Percentiles rank a stretch among this genome's conserved stretches.
Conservation (phyloP, 2,329 filamentous ascomycete species). For the Xylariales sp. region DNA sequence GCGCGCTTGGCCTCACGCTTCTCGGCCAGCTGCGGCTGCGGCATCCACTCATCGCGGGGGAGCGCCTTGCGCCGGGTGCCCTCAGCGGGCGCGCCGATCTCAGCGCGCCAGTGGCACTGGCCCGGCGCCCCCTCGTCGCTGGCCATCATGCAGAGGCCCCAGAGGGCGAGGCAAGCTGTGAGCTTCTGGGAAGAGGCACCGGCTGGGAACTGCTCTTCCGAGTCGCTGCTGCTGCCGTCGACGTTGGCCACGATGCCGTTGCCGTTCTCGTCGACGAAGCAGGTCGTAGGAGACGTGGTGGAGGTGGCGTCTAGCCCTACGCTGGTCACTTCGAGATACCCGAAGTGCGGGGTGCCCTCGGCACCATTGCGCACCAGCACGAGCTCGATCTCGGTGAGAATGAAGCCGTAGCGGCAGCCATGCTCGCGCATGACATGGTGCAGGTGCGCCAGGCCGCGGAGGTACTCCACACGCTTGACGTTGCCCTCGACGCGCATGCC, state of each 20-base stretch:
- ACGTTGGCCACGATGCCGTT: too few relatives aligned
- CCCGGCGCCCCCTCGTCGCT: constrained; percentile 54
- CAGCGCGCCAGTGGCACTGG: constrained; percentile 61
- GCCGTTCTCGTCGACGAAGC: too few relatives aligned
- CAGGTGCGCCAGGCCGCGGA: constrained; percentile 78
- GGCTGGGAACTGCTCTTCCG: too few relatives aligned
- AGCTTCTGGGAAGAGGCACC: constrained; percentile 41
- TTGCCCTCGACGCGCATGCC: constrained; percentile 85
- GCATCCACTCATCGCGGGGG: constrained; percentile 72
- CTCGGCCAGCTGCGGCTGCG: constrained; percentile 66
- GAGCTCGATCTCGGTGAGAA: constrained; percentile 93
- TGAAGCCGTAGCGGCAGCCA: constrained; percentile 89
- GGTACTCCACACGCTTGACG: constrained; percentile 82
- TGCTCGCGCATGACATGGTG: constrained; percentile 93
- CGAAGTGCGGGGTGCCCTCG: constrained; percentile 73
- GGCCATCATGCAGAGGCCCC: constrained; percentile 72
- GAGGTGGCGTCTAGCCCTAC: constrained; percentile 49
- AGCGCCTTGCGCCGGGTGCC: constrained; percentile 66
- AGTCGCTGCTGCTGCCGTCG: too few relatives aligned
- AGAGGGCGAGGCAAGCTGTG: constrained; percentile 70
- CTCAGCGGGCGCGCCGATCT: constrained; percentile 72
- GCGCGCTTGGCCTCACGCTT: constrained; percentile 72
- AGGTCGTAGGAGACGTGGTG: too few relatives aligned
- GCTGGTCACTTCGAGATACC: constrained; percentile 73
- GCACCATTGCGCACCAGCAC: constrained; percentile 80